These are phyloP conservation scores for Calonectria pseudoturangicola DNA, from an alignment of 2,329 filamentous ascomycete species.

Conservation along the genomic window DNA sequence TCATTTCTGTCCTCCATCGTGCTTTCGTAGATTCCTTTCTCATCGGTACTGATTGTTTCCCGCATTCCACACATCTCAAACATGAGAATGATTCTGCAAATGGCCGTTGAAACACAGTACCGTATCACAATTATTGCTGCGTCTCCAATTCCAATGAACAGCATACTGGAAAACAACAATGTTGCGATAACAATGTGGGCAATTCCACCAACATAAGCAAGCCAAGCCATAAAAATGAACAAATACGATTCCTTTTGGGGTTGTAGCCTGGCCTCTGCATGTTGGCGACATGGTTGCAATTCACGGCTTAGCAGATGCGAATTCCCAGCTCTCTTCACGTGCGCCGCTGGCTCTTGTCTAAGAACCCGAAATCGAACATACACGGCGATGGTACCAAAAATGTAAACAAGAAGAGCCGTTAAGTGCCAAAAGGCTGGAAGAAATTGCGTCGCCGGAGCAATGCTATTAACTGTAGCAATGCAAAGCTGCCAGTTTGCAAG, in stretches of 20 bases:
- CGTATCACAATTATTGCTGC: neutral
- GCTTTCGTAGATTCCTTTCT: neutral
- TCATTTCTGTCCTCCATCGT: neutral
- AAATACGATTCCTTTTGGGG: slow-evolving; percentile 9
- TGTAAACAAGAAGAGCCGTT: slow-evolving; percentile 1
- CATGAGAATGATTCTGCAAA: slow-evolving; percentile 13
- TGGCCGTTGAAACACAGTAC: slow-evolving; percentile 1
- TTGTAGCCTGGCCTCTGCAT: neutral
- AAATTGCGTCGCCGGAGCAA: slow-evolving; percentile 20
- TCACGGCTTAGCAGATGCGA: neutral
- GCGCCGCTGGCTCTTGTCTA: neutral
- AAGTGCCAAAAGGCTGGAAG: slow-evolving; percentile 19
- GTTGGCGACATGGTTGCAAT: slow-evolving; percentile 8
- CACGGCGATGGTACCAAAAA: slow-evolving; percentile 1
- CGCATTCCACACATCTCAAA: slow-evolving; percentile 18
- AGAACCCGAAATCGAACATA: neutral
- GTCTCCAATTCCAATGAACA: slow-evolving; percentile 20
- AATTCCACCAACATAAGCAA: slow-evolving; percentile 13
- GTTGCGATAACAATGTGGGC: slow-evolving; percentile 16
- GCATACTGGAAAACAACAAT: slow-evolving; percentile 11
- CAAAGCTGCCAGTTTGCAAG: slow-evolving; percentile 24
- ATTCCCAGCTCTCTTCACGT: neutral
- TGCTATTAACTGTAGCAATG: slow-evolving; percentile 14
- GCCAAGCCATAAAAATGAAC: slow-evolving; percentile 24
- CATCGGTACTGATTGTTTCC: neutral